Evolutionary conservation across 2,329 filamentous ascomycete genomes (phyloP).

Genomic region (Colletotrichum higginsianum): DNA sequence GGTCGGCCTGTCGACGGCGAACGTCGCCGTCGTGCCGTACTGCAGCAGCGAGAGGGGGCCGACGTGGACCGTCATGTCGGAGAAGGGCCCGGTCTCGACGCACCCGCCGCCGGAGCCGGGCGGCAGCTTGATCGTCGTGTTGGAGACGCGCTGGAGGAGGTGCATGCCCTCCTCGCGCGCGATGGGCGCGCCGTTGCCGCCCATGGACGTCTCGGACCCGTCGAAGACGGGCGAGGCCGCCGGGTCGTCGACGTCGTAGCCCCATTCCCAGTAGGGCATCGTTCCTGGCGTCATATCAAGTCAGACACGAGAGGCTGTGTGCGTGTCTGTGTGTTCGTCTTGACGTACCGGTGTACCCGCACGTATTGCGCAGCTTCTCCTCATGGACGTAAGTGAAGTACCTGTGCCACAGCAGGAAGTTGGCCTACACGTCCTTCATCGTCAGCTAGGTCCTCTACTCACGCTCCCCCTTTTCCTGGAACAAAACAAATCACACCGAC

Average conservation of each 20-base stretch:
- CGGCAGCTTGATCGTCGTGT: conserved; percentile 51
- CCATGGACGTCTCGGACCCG: conserved; percentile 55
- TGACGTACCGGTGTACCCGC: conserved; percentile 42
- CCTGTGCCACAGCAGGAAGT: conserved; percentile 38
- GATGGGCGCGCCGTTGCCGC: conserved; percentile 54
- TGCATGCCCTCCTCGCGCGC: conserved; percentile 43
- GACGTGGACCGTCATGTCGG: conserved; percentile 56
- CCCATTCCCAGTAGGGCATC: conserved; percentile 40
- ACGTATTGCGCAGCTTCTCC: conserved; percentile 34
- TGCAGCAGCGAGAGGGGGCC: conserved; percentile 48
- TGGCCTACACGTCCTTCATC: conserved; percentile 4
- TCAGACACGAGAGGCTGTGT: background rate
- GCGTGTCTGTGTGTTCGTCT: conserved; percentile 7
- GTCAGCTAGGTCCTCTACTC: too few relatives aligned
- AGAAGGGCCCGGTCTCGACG: conserved; percentile 54
- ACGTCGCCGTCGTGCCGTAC: conserved; percentile 38
- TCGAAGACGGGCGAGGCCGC: conserved; percentile 56
- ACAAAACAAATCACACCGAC: background rate
- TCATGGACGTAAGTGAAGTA: conserved; percentile 32
- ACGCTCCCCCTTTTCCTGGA: too few relatives aligned
- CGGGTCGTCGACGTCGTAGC: conserved; percentile 45
- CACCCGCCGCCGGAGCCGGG: conserved; percentile 67
- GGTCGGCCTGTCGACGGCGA: conserved; percentile 45
- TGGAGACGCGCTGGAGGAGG: conserved; percentile 18
- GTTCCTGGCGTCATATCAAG: background rate